These are phyloP conservation scores for Saururus chinensis DNA, from an alignment of 164 flowering plant genomes.

Conservation along the genomic window DNA sequence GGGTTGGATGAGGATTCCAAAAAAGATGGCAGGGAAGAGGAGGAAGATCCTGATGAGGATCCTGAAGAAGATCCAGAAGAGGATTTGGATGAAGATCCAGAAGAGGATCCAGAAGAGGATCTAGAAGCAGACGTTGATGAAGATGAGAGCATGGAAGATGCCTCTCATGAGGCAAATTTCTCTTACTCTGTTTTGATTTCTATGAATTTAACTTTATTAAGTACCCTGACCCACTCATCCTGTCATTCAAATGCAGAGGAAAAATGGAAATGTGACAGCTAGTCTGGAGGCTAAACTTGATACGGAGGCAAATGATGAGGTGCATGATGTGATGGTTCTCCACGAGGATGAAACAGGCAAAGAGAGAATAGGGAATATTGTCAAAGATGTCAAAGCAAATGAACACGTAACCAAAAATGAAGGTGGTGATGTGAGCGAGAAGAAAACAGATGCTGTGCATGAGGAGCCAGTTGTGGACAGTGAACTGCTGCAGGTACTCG, in stretches of 20 bases:
- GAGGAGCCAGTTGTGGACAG: slow-evolving; percentile 40
- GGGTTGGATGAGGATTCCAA: slow-evolving; percentile 17
- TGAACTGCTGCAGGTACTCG: slow-evolving; percentile 60
- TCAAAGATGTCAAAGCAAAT: slow-evolving; percentile 19
- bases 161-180: background rate
- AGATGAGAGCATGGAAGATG: background rate
- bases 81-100: slow-evolving; percentile 54
- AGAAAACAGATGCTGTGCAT: slow-evolving; percentile 21
- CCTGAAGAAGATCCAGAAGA: slow-evolving; percentile 64
- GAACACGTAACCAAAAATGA: slow-evolving; percentile 7
- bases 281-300: background rate
- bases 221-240: background rate
- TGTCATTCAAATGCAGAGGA: background rate
- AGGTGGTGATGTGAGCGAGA: slow-evolving; percentile 20
- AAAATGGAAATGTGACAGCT: background rate
- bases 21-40: slow-evolving; percentile 22
- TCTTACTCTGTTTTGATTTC: background rate
- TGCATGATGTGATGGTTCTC: background rate
- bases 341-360: background rate
- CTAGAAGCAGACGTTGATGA: slow-evolving; percentile 28
- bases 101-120: slow-evolving; percentile 17
- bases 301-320: background rate
- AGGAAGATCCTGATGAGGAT: slow-evolving; percentile 61
- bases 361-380: background rate
- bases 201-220: background rate